These are phyloP conservation scores for Colletotrichum karsti DNA, from an alignment of 2,329 filamentous ascomycete species.

Conservation along the genomic window DNA sequence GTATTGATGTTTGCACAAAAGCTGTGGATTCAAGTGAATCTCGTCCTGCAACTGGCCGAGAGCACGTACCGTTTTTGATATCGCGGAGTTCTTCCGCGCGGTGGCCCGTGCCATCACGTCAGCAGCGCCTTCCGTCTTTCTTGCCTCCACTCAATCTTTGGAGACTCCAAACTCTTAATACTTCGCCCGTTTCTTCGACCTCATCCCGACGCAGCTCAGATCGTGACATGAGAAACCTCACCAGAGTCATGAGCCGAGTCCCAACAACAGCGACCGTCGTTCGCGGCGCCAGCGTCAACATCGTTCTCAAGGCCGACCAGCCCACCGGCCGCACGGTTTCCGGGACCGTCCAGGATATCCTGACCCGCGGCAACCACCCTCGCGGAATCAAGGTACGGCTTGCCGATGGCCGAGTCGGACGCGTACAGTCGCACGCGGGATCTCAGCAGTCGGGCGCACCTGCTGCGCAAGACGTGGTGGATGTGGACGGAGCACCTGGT, in stretches of 20 bases:
- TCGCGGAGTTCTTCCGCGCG: too few relatives aligned
- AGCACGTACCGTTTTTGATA: too few relatives aligned
- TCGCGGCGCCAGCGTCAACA: constrained; percentile 72
- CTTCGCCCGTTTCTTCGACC: not conserved
- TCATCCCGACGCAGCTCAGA: not conserved
- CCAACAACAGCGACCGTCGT: constrained; percentile 61
- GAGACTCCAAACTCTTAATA: too few relatives aligned
- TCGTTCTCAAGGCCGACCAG: constrained; percentile 81
- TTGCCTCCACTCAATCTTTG: not conserved
- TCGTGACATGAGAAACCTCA: too few relatives aligned
- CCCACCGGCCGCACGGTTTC: constrained; percentile 75
- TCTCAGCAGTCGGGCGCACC: constrained; percentile 9
- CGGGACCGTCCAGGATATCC: constrained; percentile 71
- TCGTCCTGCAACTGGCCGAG: too few relatives aligned
- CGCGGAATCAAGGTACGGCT: constrained; percentile 83
- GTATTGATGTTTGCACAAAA: too few relatives aligned
- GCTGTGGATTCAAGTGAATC: too few relatives aligned
- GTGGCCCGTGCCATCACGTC: too few relatives aligned
- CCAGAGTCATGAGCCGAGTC: constrained; percentile 40
- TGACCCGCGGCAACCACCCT: constrained; percentile 79
- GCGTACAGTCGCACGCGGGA: constrained; percentile 71
- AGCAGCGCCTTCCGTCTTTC: too few relatives aligned
- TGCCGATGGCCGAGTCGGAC: constrained; percentile 74
- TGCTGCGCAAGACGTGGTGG: not conserved
- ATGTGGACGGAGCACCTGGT: not conserved